Evolutionary conservation across 768 basidiomycete species (phyloP).

Genomic region (Calvatia gigantea): DNA sequence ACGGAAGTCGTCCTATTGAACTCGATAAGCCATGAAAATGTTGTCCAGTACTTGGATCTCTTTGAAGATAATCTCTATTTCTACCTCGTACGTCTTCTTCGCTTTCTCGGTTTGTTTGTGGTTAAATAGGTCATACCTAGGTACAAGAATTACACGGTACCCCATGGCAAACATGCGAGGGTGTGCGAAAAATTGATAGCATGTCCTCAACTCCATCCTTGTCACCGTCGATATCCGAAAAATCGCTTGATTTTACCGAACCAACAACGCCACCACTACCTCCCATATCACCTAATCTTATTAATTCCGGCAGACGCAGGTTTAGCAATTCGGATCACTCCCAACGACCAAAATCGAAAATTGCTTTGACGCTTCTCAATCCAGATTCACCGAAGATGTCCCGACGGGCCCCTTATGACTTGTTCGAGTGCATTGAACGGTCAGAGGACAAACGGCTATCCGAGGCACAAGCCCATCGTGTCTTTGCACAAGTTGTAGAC

Average conservation of each 20-base stretch:
- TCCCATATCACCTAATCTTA: conserved; percentile 8
- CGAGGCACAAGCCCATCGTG: conserved; percentile 74
- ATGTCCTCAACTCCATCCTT: conserved; percentile 46
- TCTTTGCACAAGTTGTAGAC: conserved; percentile 87
- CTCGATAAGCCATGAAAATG: conserved; percentile 71
- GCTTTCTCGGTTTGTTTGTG: neutral
- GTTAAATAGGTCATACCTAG: conserved; percentile 33
- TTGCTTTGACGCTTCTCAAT: conserved; percentile 15
- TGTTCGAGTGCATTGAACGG: conserved; percentile 95
- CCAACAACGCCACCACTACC: conserved; percentile 27
- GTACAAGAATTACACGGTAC: conserved; percentile 92
- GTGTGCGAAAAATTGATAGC: conserved; percentile 19
- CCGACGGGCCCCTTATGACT: conserved; percentile 81
- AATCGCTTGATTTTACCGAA: conserved; percentile 25
- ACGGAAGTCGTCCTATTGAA: conserved; percentile 79
- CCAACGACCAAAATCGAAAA: conserved; percentile 17
- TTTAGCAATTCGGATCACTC: neutral
- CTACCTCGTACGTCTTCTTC: conserved; percentile 61
- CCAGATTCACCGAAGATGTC: conserved; percentile 36
- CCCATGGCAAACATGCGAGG: conserved; percentile 67
- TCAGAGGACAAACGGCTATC: conserved; percentile 73
- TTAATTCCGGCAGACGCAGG: neutral
- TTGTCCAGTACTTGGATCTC: conserved; percentile 79
- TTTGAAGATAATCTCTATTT: conserved; percentile 84
- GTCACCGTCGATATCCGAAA: conserved; percentile 40